phyloP scores from a whole-genome alignment of 306 rosid genomes.

The Sphenostylis stenocarpa region DNA sequence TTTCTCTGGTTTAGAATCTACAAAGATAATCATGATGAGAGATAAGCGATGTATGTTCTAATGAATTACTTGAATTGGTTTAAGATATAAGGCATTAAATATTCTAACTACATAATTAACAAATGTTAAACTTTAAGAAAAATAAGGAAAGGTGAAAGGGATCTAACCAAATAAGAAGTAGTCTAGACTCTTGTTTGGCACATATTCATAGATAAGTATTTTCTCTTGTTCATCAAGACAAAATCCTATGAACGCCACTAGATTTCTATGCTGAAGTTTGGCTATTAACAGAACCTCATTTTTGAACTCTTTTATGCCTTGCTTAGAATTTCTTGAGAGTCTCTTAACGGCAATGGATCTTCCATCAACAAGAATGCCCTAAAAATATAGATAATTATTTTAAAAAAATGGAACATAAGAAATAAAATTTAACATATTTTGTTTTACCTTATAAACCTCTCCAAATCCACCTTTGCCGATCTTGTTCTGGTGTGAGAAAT shows the following conservation, averaged over 20 bases:
- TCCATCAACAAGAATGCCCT: background rate
- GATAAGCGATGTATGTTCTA: background rate
- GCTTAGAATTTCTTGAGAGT: background rate
- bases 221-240: background rate
- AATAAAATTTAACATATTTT: background rate
- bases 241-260: background rate
- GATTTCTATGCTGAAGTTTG: background rate
- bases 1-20: background rate
- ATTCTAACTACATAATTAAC: background rate
- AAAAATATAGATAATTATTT: background rate
- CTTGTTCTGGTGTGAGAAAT: background rate
- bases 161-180: slow-evolving; percentile 2
- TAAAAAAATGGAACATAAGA: background rate
- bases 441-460: background rate
- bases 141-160: background rate
- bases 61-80: background rate
- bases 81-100: too few species aligned
- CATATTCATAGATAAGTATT: slow-evolving; percentile 5
- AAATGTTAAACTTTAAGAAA: background rate
- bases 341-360: background rate
- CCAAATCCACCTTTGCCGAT: background rate
- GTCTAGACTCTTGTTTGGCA: background rate
- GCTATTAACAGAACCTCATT: background rate
- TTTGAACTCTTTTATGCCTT: background rate
- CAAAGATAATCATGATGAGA: too few species aligned